phyloP scores from a whole-genome alignment of 192 early-diverging fungal genomes.

The Coemansia sp. region DNA sequence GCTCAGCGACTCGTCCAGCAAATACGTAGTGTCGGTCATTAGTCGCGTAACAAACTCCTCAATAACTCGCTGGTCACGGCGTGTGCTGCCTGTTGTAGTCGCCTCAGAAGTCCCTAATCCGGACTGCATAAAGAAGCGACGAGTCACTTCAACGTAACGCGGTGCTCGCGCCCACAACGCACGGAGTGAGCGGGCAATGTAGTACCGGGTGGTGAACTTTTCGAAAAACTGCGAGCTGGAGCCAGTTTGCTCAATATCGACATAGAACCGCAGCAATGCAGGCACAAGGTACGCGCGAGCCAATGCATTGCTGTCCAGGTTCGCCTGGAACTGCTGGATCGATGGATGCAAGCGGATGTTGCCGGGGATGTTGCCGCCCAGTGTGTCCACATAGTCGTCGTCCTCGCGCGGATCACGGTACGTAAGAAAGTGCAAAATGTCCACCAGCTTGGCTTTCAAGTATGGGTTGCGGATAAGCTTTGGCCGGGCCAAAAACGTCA shows the following conservation, averaged over 20 bases:
- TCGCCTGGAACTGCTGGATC: conserved; percentile 50
- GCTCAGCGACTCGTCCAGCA: conserved; percentile 88
- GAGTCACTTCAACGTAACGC: conserved; percentile 37
- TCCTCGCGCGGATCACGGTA: conserved; percentile 40
- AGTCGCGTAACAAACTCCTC: conserved; percentile 85
- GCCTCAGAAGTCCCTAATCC: not conserved
- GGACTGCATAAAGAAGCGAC: conserved; percentile 36
- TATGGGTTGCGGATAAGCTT: conserved; percentile 91
- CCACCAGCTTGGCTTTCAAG: conserved; percentile 89
- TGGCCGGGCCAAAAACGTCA: conserved; percentile 78
- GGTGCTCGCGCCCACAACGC: conserved; percentile 42
- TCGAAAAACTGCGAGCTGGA: conserved; percentile 94
- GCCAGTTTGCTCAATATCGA: conserved; percentile 96
- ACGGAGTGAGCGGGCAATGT: conserved; percentile 90
- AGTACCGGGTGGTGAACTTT: conserved; percentile 97
- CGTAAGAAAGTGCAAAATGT: conserved; percentile 62
- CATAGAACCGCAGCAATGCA: conserved; percentile 87
- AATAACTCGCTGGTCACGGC: conserved; percentile 39
- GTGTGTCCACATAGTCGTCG: conserved; percentile 60
- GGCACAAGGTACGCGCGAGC: conserved; percentile 75
- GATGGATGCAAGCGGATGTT: conserved; percentile 60
- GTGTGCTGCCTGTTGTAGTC: conserved; percentile 35
- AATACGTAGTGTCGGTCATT: conserved; percentile 94
- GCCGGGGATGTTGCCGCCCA: conserved; percentile 76
- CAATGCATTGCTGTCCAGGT: conserved; percentile 73